Evolutionary conservation across 805 yeast genomes (phyloP).

Genomic region (Yarrowia porcina): DNA sequence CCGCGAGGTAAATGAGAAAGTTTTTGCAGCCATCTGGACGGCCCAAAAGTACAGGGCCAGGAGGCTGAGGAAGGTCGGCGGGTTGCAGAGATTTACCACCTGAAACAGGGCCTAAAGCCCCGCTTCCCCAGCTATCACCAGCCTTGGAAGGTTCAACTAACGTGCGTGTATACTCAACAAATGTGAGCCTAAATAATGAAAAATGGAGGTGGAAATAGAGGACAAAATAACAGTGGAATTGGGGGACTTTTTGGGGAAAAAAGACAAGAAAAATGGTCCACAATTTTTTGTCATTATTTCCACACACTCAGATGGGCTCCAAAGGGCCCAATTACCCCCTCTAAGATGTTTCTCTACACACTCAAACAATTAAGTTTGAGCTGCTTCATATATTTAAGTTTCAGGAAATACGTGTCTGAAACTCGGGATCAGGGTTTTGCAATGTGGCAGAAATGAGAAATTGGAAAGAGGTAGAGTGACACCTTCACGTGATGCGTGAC

Average conservation of each 20-base stretch:
- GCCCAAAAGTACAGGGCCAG: neutral
- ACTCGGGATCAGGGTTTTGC: neutral
- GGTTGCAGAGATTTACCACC: no score
- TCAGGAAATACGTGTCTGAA: neutral
- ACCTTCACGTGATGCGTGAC: neutral
- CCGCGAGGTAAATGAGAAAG: neutral
- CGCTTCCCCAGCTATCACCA: neutral
- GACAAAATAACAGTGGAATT: no score
- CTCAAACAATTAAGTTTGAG: neutral
- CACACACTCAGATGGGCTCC: no score
- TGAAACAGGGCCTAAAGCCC: no score
- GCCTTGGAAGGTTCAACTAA: neutral
- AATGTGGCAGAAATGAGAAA: neutral
- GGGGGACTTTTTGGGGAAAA: no score
- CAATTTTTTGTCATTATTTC: no score
- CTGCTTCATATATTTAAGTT: neutral
- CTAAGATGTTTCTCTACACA: no score
- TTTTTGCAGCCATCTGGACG: neutral
- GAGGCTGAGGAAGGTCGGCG: no score
- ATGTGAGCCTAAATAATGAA: slow-evolving; percentile 1
- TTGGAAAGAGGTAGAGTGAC: no score
- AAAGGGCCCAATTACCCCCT: no score
- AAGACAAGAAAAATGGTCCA: no score
- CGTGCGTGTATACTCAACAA: slow-evolving; percentile 8
- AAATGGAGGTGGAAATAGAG: neutral